A percentile compares a stretch with the other conserved stretches of the same genome.
phyloP scores from a whole-genome alignment of 2,329 filamentous ascomycete species.

The Thermothelomyces thermophilus region DNA sequence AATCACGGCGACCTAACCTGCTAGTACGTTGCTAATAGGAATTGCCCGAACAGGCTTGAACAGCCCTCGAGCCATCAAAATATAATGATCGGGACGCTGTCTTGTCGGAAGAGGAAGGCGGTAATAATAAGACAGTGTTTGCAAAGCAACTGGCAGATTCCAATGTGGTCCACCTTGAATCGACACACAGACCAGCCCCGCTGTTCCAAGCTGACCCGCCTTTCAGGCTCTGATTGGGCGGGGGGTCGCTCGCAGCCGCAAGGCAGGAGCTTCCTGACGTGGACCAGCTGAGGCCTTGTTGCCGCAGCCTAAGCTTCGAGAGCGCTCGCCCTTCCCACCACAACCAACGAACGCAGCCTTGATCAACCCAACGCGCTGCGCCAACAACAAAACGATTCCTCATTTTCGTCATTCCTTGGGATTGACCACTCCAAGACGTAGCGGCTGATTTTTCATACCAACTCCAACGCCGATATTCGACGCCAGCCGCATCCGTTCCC shows the following conservation, averaged over 20 bases:
- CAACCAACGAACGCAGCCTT: constrained; percentile 4
- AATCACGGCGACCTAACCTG: too few relatives aligned
- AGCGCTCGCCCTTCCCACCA: constrained; percentile 3
- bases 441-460: not conserved
- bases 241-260: constrained; percentile 7
- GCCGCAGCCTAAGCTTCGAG: constrained; percentile 8
- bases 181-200: not conserved
- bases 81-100: too few relatives aligned
- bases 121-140: too few relatives aligned
- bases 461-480: not conserved
- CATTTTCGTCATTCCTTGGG: constrained; percentile 1
- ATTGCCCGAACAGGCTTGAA: too few relatives aligned
- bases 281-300: constrained; percentile 13
- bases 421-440: not conserved
- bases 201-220: constrained; percentile 12
- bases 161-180: too few relatives aligned
- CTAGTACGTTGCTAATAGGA: too few relatives aligned
- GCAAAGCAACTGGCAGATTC: too few relatives aligned
- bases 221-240: constrained; percentile 9
- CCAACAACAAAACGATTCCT: not conserved
- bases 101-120: too few relatives aligned
- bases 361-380: constrained; percentile 15
- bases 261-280: constrained; percentile 28
- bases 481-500: constrained; percentile 5
- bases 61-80: too few relatives aligned